Conservation (phyloP, 2,329 filamentous ascomycete genomes). For the Falciphora oryzae region DNA sequence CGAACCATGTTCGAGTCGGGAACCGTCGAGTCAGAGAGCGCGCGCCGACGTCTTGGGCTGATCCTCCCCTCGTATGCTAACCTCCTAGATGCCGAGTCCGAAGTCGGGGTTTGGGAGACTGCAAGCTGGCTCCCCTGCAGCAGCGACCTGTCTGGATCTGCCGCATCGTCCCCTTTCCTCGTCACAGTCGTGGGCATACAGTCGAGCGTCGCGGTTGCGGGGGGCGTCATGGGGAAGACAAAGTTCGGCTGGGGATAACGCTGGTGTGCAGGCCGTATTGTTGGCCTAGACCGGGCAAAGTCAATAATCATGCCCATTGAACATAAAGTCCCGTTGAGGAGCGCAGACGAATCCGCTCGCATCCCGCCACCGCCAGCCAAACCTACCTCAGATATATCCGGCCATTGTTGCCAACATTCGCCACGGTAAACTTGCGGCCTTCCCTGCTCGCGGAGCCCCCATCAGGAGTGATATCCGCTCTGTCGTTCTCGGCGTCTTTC, state of each 20-base stretch:
- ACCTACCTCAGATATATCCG: slow-evolving; percentile 74
- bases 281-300: slow-evolving; percentile 39
- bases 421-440: slow-evolving; percentile 70
- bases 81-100: slow-evolving; percentile 29
- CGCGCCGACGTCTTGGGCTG: slow-evolving; percentile 45
- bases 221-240: slow-evolving; percentile 55
- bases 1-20: slow-evolving; percentile 53
- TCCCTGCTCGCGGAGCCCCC: slow-evolving; percentile 55
- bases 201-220: slow-evolving; percentile 52
- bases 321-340: no score
- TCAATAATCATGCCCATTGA: not conserved
- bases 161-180: not conserved
- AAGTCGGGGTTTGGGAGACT: slow-evolving; percentile 30
- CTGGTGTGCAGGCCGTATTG: slow-evolving; percentile 55
- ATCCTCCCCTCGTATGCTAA: slow-evolving; percentile 28
- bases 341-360: not conserved
- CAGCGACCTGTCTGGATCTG: not conserved
- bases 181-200: slow-evolving; percentile 25
- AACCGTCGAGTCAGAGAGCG: slow-evolving; percentile 71
- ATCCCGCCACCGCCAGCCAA: slow-evolving; percentile 11
- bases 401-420: slow-evolving; percentile 78
- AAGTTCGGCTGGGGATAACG: slow-evolving; percentile 56
- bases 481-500: slow-evolving; percentile 53
- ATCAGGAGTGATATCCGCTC: slow-evolving; percentile 53
- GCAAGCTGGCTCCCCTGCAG: slow-evolving; percentile 37